A percentile compares a stretch with the other conserved stretches of the same genome.
phyloP scores from a whole-genome alignment of 805 yeast species.

The Ogataea parapolymorpha region DNA sequence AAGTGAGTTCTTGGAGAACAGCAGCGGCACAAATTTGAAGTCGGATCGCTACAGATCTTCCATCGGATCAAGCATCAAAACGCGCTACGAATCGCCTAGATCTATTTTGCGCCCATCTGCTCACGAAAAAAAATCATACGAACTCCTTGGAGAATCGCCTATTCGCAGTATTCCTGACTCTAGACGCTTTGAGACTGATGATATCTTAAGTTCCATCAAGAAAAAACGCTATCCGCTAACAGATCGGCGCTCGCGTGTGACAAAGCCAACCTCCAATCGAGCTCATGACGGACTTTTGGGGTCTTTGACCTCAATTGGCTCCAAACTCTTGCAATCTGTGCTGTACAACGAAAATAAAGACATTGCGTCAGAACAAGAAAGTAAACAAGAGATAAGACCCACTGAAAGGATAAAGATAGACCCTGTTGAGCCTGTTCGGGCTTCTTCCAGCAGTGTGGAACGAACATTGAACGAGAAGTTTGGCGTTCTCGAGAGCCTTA shows the following conservation, averaged over 20 bases:
- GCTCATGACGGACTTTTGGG: conserved; percentile 21
- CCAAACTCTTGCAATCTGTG: conserved; percentile 27
- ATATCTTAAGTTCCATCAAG: conserved; percentile 17
- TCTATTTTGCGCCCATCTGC: conserved; percentile 12
- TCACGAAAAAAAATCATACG: conserved; percentile 21
- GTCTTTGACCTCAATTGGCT: conserved; percentile 29
- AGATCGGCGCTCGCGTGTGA: conserved; percentile 6
- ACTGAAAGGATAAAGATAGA: not conserved
- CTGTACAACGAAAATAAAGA: conserved; percentile 24
- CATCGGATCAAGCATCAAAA: not conserved
- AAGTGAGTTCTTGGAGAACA: conserved; percentile 10
- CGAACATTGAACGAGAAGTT: conserved; percentile 9
- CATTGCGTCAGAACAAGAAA: not conserved
- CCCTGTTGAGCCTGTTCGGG: not conserved
- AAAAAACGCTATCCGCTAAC: conserved; percentile 10
- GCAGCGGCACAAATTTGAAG: not conserved
- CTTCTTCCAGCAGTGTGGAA: not conserved
- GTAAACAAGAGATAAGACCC: not conserved
- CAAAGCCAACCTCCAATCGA: conserved; percentile 2
- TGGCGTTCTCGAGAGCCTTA: conserved; percentile 14
- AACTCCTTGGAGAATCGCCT: conserved; percentile 29
- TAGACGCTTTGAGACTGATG: conserved; percentile 17
- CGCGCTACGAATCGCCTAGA: conserved; percentile 11
- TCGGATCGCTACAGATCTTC: not conserved
- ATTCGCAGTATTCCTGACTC: conserved; percentile 19